Conservation (phyloP, 192 early-diverging fungal genomes). For the Piromyces finnis region DNA sequence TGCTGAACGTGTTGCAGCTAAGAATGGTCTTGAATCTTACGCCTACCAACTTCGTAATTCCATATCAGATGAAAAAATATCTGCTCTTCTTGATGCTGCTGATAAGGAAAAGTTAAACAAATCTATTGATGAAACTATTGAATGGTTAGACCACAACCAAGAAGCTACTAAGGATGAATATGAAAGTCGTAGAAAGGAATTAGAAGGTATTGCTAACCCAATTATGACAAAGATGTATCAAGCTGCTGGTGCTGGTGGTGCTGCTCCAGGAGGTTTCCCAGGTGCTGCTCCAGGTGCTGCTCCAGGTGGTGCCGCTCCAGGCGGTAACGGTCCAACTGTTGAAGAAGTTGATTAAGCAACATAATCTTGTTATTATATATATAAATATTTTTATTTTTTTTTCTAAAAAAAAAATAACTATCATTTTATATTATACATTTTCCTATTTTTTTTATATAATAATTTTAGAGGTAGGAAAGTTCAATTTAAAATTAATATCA, state of each 20-base stretch:
- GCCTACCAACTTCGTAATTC: conserved; percentile 35
- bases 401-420: too few species aligned
- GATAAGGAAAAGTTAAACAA: conserved; percentile 27
- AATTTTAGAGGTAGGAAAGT: too few species aligned
- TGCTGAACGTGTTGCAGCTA: conserved; percentile 57
- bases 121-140: background rate
- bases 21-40: conserved; percentile 61
- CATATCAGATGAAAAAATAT: conserved; percentile 2
- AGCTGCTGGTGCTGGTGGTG: conserved; percentile 45
- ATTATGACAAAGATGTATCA: conserved; percentile 95
- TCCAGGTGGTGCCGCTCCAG: conserved; percentile 31
- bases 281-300: conserved; percentile 28
- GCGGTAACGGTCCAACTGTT: conserved; percentile 31
- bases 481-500: too few species aligned
- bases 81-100: conserved; percentile 4
- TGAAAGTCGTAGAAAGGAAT: conserved; percentile 83
- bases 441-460: too few species aligned
- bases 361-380: too few species aligned
- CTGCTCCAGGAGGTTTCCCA: conserved; percentile 13
- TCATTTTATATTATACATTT: too few species aligned
- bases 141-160: conserved; percentile 1
- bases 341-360: conserved; percentile 44
- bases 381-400: too few species aligned
- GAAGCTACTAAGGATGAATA: conserved; percentile 85
- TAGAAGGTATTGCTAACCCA: conserved; percentile 86